Base-by-base conservation (phyloP, 257 asterid genomes). In the Rehmannia glutinosa region DNA sequence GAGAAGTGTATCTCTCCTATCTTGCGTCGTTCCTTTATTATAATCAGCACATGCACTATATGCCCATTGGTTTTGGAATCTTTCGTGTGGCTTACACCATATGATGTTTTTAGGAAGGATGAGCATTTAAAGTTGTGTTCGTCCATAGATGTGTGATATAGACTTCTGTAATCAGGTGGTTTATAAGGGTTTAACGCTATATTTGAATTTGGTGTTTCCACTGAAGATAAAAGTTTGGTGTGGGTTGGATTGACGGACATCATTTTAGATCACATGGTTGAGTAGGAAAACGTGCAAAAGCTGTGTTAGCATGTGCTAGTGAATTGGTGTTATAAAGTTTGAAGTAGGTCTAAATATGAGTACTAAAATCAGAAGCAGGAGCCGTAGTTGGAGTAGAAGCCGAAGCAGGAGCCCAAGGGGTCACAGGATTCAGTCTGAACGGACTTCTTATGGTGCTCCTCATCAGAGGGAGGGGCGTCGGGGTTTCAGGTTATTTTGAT, bases 401-500 rank as follows among this genome's bases (percentile, higher is more conserved):
- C 35, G 75, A 38, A 70, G 63, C 57, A 51, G 70, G 64, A 62
- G 74, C 53, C 68, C 68, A 8, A 58, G 74, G 36, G 54, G 62
- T 33, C 68, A 57, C 62, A 70, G 52, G 75, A 36, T 24, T 20
- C 69, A n/a, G 1, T 46, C 43, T 28, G 68, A 59, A 50, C 75
- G 62, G 52, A 28, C 41, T 59, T 46, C 62, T 69, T 45, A 46
- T 70, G 73, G 53, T 54, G 64, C 38, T 23, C 49, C 46, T 17
- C 25, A 6, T 41, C n/a, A 36, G 70, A 70, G 68, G 68, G 75
- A 60, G 41, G 32, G 55, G 25, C 75, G 61, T 47, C 68, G 54
- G 66, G 75, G 62, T 70, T 59, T 70, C 75, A 70, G 75, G 75
- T 70, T 70, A 47, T 54, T 30, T n/a, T 20, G 59, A 28, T 56